Evolutionary conservation across 2,329 filamentous ascomycete species (phyloP).

Genomic region (Aspergillus sp.): DNA sequence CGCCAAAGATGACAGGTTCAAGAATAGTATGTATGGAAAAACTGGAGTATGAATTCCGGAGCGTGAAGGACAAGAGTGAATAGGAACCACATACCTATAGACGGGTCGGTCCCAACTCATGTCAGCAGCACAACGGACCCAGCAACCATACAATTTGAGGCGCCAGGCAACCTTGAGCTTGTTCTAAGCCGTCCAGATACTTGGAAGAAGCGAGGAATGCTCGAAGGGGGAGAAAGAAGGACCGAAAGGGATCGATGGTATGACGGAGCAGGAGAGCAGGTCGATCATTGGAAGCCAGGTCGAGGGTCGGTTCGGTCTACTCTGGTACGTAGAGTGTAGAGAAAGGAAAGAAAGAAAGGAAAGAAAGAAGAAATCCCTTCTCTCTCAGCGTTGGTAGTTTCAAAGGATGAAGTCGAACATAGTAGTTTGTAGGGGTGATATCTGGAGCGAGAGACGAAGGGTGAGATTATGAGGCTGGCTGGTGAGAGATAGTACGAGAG

Average conservation of each 20-base stretch:
- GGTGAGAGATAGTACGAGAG: too few relatives aligned
- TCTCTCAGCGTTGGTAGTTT: too few relatives aligned
- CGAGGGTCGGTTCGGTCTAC: not conserved
- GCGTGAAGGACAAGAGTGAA: not conserved
- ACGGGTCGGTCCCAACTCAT: conserved; percentile 42
- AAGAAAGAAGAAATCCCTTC: too few relatives aligned
- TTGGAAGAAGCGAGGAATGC: conserved; percentile 22
- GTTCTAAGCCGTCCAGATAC: conserved; percentile 13
- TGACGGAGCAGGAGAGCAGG: conserved; percentile 4
- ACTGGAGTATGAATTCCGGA: not conserved
- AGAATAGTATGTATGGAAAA: not conserved
- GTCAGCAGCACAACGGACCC: conserved; percentile 31
- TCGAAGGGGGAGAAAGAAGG: conserved; percentile 10
- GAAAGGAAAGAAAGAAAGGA: too few relatives aligned
- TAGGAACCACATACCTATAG: conserved; percentile 33
- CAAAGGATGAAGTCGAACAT: too few relatives aligned
- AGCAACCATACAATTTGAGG: conserved; percentile 33
- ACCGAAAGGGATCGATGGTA: conserved; percentile 14
- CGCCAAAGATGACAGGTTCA: not conserved
- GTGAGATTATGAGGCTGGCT: too few relatives aligned
- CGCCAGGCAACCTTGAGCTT: conserved; percentile 25
- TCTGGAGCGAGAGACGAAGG: too few relatives aligned
- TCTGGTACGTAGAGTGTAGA: too few relatives aligned
- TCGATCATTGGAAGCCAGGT: conserved; percentile 19
- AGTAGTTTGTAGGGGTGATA: too few relatives aligned